Base-by-base conservation (phyloP, 1,284 basidiomycete species). In the Pseudozyma hubeiensis region DNA sequence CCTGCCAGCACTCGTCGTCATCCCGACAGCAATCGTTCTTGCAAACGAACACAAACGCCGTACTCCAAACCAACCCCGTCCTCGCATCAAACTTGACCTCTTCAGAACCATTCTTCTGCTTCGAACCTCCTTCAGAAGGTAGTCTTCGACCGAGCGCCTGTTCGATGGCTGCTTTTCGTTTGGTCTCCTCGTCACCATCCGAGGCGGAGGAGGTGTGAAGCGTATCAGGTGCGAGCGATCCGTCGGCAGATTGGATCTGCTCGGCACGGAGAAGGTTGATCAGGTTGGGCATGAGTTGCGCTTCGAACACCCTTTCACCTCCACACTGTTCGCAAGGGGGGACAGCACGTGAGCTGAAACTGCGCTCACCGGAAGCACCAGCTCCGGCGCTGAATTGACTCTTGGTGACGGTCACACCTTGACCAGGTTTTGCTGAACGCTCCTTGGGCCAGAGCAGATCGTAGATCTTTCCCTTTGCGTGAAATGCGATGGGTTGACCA, bases 221-320 rank as follows among this genome's bases (percentile, higher is more conserved):
- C 0, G 55, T 11, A 17, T 56, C 60, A 7, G 40, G 9, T 5
- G 57, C 59, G 24, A 57, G 35, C 11, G 51, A 24, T 3, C 65
- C 65, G 16, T 72, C 67, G 7, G 71, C 61, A 4, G 41, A 33
- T 16, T 66, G 48, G 41, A 83, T 63, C 16, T 53, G 39, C 3
- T 76, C 58, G 4, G 69, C 58, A 5, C 71, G 70, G 16, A 84
- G 65, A 16, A 79, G 51, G 58, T 84, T 82, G 46, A 81, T 79
- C 4, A 84, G 56, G 40, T 83, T 82, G 4, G 82, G 82, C 82
- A 84, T 84, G 45, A 84, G 79, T 61, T 84, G 82, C n/a, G 79
- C 64, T 61, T 84, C 82, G 44, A 83, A 84, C 5, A 76, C 67
- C 30, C 82, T 57, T 19, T 65, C 58, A 3, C 58, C 60, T 9